These are phyloP conservation scores for Dactylonectria estremocensis DNA, from an alignment of 2,329 filamentous ascomycete species.

Conservation along the genomic window DNA sequence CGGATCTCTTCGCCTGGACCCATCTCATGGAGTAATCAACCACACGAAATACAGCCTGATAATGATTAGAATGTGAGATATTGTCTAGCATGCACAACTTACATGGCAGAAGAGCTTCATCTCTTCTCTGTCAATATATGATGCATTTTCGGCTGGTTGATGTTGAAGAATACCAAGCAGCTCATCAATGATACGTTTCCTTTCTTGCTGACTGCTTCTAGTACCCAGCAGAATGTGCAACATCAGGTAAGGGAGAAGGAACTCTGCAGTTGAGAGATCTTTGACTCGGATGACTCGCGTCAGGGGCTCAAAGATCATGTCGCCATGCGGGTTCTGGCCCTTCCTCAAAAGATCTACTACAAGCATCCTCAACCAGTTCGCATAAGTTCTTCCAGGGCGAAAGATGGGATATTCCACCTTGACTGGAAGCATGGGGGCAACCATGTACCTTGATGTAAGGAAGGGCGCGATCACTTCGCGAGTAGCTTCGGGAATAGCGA, in stretches of 20 bases:
- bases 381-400: constrained; percentile 76
- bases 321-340: constrained; percentile 80
- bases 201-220: constrained; percentile 71
- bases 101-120: constrained; percentile 91
- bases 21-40: constrained; percentile 94
- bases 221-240: constrained; percentile 87
- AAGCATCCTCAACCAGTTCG: constrained; percentile 85
- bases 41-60: constrained; percentile 86
- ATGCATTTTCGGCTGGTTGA: constrained; percentile 64
- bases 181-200: constrained; percentile 78
- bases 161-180: constrained; percentile 81
- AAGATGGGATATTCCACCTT: constrained; percentile 85
- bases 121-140: constrained; percentile 78
- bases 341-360: constrained; percentile 87
- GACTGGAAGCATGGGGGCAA: constrained; percentile 73
- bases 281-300: constrained; percentile 87
- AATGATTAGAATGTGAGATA: constrained; percentile 35
- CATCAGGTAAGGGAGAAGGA: constrained; percentile 89
- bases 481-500: constrained; percentile 81
- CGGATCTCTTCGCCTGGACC: constrained; percentile 79
- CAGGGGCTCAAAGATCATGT: constrained; percentile 85
- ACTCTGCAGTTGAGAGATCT: constrained; percentile 88
- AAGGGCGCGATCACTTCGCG: constrained; percentile 91
- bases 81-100: constrained; percentile 49
- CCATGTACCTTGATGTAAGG: constrained; percentile 84